phyloP scores from a whole-genome alignment of 768 basidiomycete species.

The Amylocystis lapponica region DNA sequence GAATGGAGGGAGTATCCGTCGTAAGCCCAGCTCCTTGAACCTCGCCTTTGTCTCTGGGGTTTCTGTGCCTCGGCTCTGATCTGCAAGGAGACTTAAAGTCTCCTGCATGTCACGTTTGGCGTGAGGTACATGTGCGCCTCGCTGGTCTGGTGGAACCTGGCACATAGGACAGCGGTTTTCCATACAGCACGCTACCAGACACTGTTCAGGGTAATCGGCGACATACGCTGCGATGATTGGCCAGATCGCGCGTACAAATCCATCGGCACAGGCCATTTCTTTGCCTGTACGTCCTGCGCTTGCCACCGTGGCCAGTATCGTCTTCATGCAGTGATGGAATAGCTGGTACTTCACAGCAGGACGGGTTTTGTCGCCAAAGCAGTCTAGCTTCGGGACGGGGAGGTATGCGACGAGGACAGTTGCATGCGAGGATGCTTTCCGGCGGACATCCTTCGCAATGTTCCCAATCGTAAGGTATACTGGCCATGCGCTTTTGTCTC shows the following conservation, averaged over 20 bases:
- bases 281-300: conserved; percentile 27
- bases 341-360: conserved; percentile 20
- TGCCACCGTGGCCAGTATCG: conserved; percentile 27
- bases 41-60: not conserved
- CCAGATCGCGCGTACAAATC: conserved; percentile 22
- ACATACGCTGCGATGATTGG: conserved; percentile 37
- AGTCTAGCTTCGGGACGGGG: conserved; percentile 23
- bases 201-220: too few species aligned
- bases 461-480: conserved; percentile 28
- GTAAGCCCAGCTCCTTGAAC: conserved; percentile 7
- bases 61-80: not conserved
- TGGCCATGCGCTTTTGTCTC: conserved; percentile 32
- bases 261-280: conserved; percentile 32
- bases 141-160: conserved; percentile 15
- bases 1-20: conserved; percentile 20
- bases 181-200: too few species aligned
- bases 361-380: conserved; percentile 9
- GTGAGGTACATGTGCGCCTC: conserved; percentile 10
- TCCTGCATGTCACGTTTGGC: not conserved
- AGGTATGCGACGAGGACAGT: conserved; percentile 23
- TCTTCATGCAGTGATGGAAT: conserved; percentile 34
- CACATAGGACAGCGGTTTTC: too few species aligned
- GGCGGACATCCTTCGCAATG: conserved; percentile 15
- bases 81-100: not conserved
- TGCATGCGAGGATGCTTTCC: conserved; percentile 11